Conservation (phyloP, 1,284 basidiomycete genomes). For the Paramarasmius palmivorus region DNA sequence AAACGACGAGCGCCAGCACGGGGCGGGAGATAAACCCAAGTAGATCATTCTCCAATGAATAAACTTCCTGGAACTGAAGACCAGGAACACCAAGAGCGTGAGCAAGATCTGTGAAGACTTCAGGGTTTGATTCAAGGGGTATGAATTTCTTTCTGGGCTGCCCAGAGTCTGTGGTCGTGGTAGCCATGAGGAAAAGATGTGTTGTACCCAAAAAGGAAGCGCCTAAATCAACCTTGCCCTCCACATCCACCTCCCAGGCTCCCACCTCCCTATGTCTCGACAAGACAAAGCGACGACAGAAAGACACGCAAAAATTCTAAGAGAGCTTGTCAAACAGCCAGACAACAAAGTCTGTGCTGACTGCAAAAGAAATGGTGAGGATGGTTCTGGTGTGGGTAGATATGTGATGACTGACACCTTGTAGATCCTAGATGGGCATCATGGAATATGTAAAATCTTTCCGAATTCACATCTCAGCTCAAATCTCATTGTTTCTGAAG, state of each 20-base stretch:
- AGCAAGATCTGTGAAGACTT: constrained; percentile 33
- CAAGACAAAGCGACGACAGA: constrained; percentile 88
- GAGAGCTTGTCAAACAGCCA: constrained; percentile 83
- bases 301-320: constrained; percentile 70
- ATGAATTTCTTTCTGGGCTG: constrained; percentile 22
- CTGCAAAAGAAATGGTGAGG: constrained; percentile 88
- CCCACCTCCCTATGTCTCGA: constrained; percentile 51
- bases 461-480: neutral
- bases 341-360: constrained; percentile 96
- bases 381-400: neutral
- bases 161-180: neutral
- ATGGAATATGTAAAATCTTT: constrained; percentile 83
- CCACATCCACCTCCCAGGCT: constrained; percentile 17
- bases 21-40: constrained; percentile 42
- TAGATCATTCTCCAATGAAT: constrained; percentile 43
- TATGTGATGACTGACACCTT: constrained; percentile 13
- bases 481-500: constrained; percentile 37
- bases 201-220: neutral
- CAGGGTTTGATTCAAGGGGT: constrained; percentile 36
- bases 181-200: neutral
- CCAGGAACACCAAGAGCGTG: constrained; percentile 30
- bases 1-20: constrained; percentile 42
- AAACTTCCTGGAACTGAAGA: constrained; percentile 45
- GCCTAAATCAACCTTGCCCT: neutral
- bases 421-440: constrained; percentile 97